These are phyloP conservation scores for Aureobasidium sp. DNA, from an alignment of 2,329 filamentous ascomycete species.

Conservation along the genomic window DNA sequence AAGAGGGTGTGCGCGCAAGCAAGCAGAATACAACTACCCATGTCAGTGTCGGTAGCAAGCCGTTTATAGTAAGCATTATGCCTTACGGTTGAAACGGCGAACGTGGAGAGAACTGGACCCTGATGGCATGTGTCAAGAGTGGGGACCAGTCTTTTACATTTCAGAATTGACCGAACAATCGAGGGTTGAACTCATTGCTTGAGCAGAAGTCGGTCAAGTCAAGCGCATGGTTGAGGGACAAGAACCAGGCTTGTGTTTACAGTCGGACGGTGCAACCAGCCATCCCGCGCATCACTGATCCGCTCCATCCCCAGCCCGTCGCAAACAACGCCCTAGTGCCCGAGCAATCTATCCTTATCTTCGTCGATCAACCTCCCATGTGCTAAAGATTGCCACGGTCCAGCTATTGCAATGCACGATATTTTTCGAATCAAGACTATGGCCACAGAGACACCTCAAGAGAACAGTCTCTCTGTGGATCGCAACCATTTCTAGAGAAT, in stretches of 20 bases:
- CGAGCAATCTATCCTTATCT: not conserved
- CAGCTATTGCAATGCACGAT: not conserved
- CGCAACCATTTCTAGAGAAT: not conserved
- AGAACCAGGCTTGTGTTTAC: slow-evolving; percentile 7
- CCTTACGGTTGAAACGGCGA: slow-evolving; percentile 1
- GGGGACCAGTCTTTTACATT: not conserved
- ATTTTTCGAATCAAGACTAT: not conserved
- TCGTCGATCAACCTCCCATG: not conserved
- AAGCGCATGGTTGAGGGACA: not conserved
- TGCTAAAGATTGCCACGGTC: not conserved
- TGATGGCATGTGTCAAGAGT: slow-evolving; percentile 2
- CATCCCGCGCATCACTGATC: not conserved
- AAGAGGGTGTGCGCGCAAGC: not conserved
- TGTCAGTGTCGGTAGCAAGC: not conserved
- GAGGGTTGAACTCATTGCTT: not conserved
- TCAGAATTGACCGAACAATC: not conserved
- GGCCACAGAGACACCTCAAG: not conserved
- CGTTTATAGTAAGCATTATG: not conserved
- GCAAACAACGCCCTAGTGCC: not conserved
- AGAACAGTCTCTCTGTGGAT: not conserved
- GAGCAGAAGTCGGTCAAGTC: not conserved
- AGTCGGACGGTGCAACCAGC: slow-evolving; percentile 3
- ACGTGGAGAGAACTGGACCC: not conserved
- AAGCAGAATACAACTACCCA: not conserved
- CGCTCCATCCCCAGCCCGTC: not conserved